Evolutionary conservation across 1,284 basidiomycete species (phyloP).

Genomic region (Leccinum pseudoinsigne): DNA sequence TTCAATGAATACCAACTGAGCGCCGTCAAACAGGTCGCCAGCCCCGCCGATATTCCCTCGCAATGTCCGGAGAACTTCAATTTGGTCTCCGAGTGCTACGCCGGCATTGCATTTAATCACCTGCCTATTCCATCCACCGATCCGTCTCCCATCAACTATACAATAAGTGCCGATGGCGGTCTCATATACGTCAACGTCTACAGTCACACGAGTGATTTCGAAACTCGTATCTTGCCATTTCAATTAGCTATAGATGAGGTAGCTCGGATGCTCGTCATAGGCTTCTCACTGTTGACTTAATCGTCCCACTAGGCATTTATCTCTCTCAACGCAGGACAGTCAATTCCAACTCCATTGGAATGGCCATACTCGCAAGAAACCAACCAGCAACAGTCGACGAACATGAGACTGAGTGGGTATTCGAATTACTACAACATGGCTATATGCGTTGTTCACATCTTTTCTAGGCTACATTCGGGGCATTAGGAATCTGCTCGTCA

Average conservation of each 20-base stretch:
- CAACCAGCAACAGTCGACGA: constrained; percentile 57
- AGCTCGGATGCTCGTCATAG: constrained; percentile 12
- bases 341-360: constrained; percentile 55
- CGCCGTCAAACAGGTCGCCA: constrained; percentile 49
- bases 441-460: background rate
- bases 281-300: background rate
- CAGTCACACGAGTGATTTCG: constrained; percentile 67
- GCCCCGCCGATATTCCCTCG: constrained; percentile 48
- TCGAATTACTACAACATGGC: background rate
- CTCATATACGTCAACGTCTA: constrained; percentile 63
- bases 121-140: constrained; percentile 46
- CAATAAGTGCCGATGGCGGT: constrained; percentile 66
- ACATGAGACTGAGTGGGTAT: constrained; percentile 54
- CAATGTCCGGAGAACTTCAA: constrained; percentile 77
- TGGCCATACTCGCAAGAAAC: constrained; percentile 74
- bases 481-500: too few species aligned
- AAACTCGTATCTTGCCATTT: constrained; percentile 65
- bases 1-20: constrained; percentile 47
- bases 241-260: constrained; percentile 80
- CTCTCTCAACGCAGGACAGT: constrained; percentile 56
- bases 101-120: constrained; percentile 64
- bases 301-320: constrained; percentile 55
- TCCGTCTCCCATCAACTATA: constrained; percentile 59
- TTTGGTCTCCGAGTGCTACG: constrained; percentile 68
- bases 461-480: too few species aligned